A percentile compares a stretch with the other conserved stretches of the same genome.
phyloP scores from a whole-genome alignment of 2,329 filamentous ascomycete genomes.

The Pseudomassariella vexata region DNA sequence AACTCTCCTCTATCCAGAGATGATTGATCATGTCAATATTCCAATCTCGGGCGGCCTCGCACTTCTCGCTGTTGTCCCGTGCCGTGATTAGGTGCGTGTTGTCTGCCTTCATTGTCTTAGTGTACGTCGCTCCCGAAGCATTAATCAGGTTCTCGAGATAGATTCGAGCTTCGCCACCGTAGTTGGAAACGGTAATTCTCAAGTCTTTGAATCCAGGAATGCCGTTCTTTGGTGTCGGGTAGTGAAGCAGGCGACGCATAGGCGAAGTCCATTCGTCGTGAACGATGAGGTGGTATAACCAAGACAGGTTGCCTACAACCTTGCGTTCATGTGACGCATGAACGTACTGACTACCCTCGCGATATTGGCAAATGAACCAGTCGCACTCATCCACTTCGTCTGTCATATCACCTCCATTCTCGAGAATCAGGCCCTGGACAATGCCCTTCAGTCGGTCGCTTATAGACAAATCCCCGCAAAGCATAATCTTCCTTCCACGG shows the following conservation, averaged over 20 bases:
- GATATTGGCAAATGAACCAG: constrained; percentile 82
- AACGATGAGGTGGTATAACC: constrained; percentile 89
- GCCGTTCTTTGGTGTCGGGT: constrained; percentile 72
- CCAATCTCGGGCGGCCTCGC: constrained; percentile 87
- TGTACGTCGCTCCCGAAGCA: constrained; percentile 81
- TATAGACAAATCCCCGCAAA: constrained; percentile 70
- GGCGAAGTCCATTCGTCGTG: constrained; percentile 86
- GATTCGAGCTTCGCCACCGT: constrained; percentile 85
- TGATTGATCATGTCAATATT: constrained; percentile 87
- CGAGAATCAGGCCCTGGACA: constrained; percentile 63
- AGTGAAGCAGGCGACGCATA: constrained; percentile 76
- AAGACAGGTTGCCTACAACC: constrained; percentile 85
- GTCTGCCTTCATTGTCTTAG: constrained; percentile 89
- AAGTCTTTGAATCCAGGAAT: constrained; percentile 73
- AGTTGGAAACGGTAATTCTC: constrained; percentile 89
- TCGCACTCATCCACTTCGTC: constrained; percentile 63
- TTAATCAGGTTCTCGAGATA: constrained; percentile 90
- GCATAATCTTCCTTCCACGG: constrained; percentile 67
- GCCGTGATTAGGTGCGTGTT: constrained; percentile 96
- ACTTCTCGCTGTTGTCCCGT: constrained; percentile 86
- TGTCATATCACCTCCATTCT: constrained; percentile 66
- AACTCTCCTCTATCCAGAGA: constrained; percentile 95
- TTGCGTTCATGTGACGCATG: constrained; percentile 70
- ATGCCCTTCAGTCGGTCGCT: constrained; percentile 59
- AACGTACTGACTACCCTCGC: constrained; percentile 74